A percentile compares a stretch with the other conserved stretches of the same genome.
These are phyloP conservation scores for Mucor indicus DNA, from an alignment of 371 early-diverging fungal genomes.

Conservation along the genomic window DNA sequence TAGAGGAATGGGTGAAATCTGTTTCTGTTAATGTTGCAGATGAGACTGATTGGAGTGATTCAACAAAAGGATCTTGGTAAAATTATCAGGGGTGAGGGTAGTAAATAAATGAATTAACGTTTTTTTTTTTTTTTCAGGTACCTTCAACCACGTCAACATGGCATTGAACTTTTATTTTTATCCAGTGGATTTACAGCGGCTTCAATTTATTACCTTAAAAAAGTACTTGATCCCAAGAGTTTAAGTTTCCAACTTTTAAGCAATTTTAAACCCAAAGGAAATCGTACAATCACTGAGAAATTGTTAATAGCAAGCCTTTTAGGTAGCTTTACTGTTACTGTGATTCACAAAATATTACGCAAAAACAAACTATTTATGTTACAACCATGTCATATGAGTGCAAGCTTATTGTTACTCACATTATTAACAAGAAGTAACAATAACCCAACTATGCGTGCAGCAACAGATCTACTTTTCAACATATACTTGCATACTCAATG, in stretches of 20 bases:
- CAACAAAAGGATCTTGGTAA: constrained; percentile 57
- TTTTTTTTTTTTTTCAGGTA: too few relatives aligned
- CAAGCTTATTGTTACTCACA: constrained; percentile 47
- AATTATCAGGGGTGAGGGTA: too few relatives aligned
- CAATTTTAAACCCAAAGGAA: constrained; percentile 30
- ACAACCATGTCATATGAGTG: constrained; percentile 68
- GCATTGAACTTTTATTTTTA: constrained; percentile 50
- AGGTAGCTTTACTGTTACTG: constrained; percentile 41
- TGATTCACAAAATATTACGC: constrained; percentile 47
- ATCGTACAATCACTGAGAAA: constrained; percentile 42
- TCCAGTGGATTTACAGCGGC: constrained; percentile 44
- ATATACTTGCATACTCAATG: constrained; percentile 63
- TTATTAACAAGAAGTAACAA: too few relatives aligned
- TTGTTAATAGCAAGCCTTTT: constrained; percentile 33
- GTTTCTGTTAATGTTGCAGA: constrained; percentile 20
- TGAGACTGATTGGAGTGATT: constrained; percentile 55
- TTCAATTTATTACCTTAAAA: constrained; percentile 36
- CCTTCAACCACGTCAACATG: constrained; percentile 59
- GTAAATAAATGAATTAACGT: too few relatives aligned
- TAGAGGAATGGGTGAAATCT: constrained; percentile 12
- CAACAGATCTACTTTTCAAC: constrained; percentile 54
- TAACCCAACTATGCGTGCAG: constrained; percentile 38
- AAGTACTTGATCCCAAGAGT: constrained; percentile 45
- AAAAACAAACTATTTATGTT: constrained; percentile 52
- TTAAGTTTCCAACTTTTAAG: constrained; percentile 24